Base-by-base conservation (phyloP, 176 grass and related monocot genomes). In the Carex littledalei region DNA sequence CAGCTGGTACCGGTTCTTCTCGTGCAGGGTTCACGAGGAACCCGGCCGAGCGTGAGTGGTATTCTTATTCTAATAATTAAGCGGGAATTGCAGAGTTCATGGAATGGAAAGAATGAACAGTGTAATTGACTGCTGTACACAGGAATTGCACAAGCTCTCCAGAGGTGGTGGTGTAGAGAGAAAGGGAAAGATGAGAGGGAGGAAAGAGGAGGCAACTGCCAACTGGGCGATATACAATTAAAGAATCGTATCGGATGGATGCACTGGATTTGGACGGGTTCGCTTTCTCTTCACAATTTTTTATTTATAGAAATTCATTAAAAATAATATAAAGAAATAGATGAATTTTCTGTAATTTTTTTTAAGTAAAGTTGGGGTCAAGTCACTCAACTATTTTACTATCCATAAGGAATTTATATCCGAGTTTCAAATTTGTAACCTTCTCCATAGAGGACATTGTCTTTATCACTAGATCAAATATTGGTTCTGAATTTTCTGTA, bases 261-360 rank as follows among this genome's bases (percentile, higher is more conserved):
- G 47, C 47, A 50, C 11, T 50, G 45, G 78, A 14, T 79, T 49
- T 16, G 55, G 43, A 45, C 5, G 71, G 50, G 26, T 79, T 69
- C 62, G 21, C 61, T 84, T 67, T 82, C 84, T 34, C 66, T 81
- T 75, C 90, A 56, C 9, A 50, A 50, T 50, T 50, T 50, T 50
- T 50, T 50, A 11, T 50, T 50, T 50, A 50, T 10, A 50, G 8
- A 50, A 50, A 50, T 50, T 50, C 47, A 50, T 50, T 50, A 50
- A 11, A 50, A 50, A 11, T 50, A 50, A 50, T 50, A 45, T 50
- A 2, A 50, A 3, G 2, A 50, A 50, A 47, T 47, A 47, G 10
- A 50, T 50, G 10, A 50, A 12, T 50, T 50, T 10, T 11, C 10
- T 50, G 6, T 39, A 39, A 39, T 0, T 6, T 29, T 0, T 0